Evolutionary conservation across 75 land plant genomes (phyloP), one percentile per base, ranked within the genome.

Genomic region (Selaginella tamariscina): DNA sequence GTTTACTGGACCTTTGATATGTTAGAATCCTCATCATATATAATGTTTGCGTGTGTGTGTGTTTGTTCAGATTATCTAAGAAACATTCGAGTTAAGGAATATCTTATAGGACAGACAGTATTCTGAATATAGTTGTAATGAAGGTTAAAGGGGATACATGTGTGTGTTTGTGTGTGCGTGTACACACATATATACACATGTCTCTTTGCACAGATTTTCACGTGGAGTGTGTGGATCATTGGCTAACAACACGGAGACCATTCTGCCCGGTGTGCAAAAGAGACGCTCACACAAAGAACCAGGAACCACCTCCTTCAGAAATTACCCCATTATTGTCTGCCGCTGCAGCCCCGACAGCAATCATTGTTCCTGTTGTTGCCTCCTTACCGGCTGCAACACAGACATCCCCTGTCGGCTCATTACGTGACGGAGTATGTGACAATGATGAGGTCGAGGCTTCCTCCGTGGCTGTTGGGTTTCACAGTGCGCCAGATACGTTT

Each of bases 251-350:
- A 0, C 74, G 74, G 1, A 64, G 55, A 32, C 56, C 81, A 2
- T 79, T 79, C 32, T 79, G 81, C 33, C 81, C 81, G n/a, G 66
- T 79, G 9, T 79, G 81, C 74, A 79, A 79, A 44, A 71, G 73
- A 54, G 81, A 79, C 60, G 68, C 74, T 11, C 81, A 71, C 27
- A 64, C 31, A 22, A 62, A 71, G 60, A 57, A 55, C 57, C 24
- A 31, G 18, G 66, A 66, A 26, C 56, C 59, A 30, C 63, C 66
- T 22, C 70, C 74, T 31, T 78, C 80, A 22, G 81, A 79, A 70
- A 55, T 56, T 30, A 79, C 81, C 26, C 81, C 81, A n/a, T 54
- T 79, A 29, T 56, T 79, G 54, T 66, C 78, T 27, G 63, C 68
- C 15, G 0, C 72, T 29, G 9, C 70, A 11, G n/a, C n/a, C n/a